A percentile compares a stretch with the other conserved stretches of the same genome.
These are phyloP conservation scores for Guadua angustifolia DNA, from an alignment of 176 grass and related monocot genomes.

Conservation along the genomic window DNA sequence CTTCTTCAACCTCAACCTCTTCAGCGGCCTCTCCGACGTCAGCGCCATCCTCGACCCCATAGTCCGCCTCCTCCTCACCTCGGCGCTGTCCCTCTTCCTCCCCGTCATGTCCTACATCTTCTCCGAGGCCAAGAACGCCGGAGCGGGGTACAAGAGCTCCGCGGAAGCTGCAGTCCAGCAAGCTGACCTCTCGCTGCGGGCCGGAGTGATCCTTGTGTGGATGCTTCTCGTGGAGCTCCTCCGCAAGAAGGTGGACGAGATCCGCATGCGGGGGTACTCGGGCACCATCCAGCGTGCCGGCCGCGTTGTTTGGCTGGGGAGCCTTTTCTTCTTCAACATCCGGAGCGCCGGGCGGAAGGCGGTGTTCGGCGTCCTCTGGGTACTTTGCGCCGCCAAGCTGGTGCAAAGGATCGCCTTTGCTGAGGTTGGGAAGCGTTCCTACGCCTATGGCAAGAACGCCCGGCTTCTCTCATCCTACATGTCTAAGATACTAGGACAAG, in stretches of 20 bases:
- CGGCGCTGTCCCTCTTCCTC: slow-evolving; percentile 19
- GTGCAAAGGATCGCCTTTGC: neutral
- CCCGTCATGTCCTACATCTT: slow-evolving; percentile 43
- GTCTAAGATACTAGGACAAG: no score
- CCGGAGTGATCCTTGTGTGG: neutral
- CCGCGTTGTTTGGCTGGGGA: neutral
- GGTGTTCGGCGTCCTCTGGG: slow-evolving; percentile 30
- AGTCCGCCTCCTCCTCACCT: neutral
- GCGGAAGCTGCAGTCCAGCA: no score
- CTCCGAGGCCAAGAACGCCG: slow-evolving; percentile 26
- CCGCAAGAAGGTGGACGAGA: slow-evolving; percentile 25
- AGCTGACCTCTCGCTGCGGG: neutral
- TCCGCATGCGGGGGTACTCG: no score
- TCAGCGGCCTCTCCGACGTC: neutral
- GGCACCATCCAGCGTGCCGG: neutral
- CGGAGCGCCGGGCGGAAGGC: neutral
- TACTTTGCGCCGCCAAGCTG: neutral
- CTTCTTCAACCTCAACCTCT: slow-evolving; percentile 35
- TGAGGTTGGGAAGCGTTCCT: neutral
- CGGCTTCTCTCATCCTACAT: neutral
- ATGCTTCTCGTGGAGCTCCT: slow-evolving; percentile 36
- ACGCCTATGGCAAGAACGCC: slow-evolving; percentile 22
- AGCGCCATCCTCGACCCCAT: neutral
- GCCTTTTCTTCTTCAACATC: slow-evolving; percentile 37
- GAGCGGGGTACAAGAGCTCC: no score